Base-by-base conservation (phyloP, 2,329 filamentous ascomycete species). In the Akanthomyces dipterigenus region DNA sequence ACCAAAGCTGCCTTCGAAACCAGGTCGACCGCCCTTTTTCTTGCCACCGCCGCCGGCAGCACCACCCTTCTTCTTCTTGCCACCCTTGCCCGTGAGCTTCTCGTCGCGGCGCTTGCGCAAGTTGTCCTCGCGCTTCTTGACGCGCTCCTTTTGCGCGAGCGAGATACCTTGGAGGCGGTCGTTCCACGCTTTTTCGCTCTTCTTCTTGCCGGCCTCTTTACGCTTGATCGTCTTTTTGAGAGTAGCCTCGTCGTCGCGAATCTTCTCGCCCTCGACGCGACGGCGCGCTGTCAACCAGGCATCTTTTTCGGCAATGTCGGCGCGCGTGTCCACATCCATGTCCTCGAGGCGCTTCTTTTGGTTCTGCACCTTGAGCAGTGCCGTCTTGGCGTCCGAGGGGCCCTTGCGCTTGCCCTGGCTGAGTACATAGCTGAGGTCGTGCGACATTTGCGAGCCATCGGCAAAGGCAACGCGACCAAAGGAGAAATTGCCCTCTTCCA, bases 181-280 rank as follows among this genome's bases (percentile, higher is more conserved):
- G 51, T 78, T 82, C 90, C 95, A 98, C 70, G 95, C 91, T 71
- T 89, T 88, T 73, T 91, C 91, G 71, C 90, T 96, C 85, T 95
- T 96, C 76, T 88, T 88, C 85, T 97, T 98, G 57, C 84, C 80
- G 67, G 88, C 86, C 70, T 97, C 91, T 78, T 96, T 96, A 67
- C 93, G 87, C 82, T 97, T 97, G 66, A 98, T 80, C 0, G 93
- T 90, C 81, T 96, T 97, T 81, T 96, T 97, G 31, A 99, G 82
- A 61, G 96, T 77, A 50, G 84, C 86, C 65, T 91, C 91, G 72
- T 96, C 91, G 70, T 98, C 92, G 63, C 86, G 87, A 38, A 97
- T 88, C 71, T 91, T 90, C 71, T 96, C 93, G 54, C 95, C 95
- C 72, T 96, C 90, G 1, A 89, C 91, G 26, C 89, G 87, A 75